These are phyloP conservation scores for Striga hermonthica DNA, from an alignment of 305 asterid species.

Conservation along the genomic window DNA sequence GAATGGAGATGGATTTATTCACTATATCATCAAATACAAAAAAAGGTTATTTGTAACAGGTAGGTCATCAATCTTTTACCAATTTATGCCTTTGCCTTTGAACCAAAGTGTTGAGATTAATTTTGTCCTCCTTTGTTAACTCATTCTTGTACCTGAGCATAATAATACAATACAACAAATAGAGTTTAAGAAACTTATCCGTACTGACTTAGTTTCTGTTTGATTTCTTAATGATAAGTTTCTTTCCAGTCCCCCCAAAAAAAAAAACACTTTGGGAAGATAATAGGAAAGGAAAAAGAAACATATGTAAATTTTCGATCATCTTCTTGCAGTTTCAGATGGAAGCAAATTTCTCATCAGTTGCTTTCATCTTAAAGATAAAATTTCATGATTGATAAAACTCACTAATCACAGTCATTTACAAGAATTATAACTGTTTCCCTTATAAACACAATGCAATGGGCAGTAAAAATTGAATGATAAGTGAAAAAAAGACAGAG, in stretches of 20 bases:
- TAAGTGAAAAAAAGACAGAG: too few relatives aligned
- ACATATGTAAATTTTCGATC: not conserved
- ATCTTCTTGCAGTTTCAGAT: not conserved
- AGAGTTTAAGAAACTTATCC: too few relatives aligned
- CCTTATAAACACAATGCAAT: slow-evolving; percentile 17
- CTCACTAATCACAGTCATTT: not conserved
- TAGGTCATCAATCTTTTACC: slow-evolving; percentile 48
- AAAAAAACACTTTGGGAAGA: not conserved
- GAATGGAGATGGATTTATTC: slow-evolving; percentile 19
- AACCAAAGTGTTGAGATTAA: slow-evolving; percentile 52
- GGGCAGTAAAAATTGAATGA: not conserved
- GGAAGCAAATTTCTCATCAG: not conserved
- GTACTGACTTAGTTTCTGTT: too few relatives aligned
- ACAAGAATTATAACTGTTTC: not conserved
- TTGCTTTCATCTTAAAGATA: slow-evolving; percentile 2
- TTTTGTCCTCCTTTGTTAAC: slow-evolving; percentile 77
- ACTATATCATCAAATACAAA: slow-evolving; percentile 8
- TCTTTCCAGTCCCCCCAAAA: too few relatives aligned
- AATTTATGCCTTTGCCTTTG: slow-evolving; percentile 73
- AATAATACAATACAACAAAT: not conserved
- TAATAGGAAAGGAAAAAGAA: not conserved
- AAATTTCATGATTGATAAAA: not conserved
- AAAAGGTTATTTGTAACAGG: slow-evolving; percentile 13
- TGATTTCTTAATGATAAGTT: too few relatives aligned
- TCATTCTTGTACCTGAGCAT: slow-evolving; percentile 74